phyloP scores from a whole-genome alignment of 2,329 filamentous ascomycete genomes.

The Trichoderma sp. region DNA sequence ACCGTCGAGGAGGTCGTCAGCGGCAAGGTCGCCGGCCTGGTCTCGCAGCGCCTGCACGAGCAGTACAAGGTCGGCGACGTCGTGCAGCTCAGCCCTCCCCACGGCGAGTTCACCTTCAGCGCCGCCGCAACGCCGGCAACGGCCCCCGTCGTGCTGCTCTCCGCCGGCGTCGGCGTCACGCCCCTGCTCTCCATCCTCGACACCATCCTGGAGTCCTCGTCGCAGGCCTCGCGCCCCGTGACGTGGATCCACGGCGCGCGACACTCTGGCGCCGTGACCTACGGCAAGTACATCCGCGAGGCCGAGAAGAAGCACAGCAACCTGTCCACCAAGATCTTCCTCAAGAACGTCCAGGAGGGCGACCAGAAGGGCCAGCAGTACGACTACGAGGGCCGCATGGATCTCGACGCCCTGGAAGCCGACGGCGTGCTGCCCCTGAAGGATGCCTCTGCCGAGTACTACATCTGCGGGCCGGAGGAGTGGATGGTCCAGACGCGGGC shows the following conservation, averaged over 20 bases:
- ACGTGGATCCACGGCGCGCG: slow-evolving; percentile 65
- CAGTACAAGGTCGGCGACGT: slow-evolving; percentile 52
- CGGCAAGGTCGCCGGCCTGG: slow-evolving; percentile 46
- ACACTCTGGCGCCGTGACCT: slow-evolving; percentile 55
- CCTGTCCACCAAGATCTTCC: slow-evolving; percentile 55
- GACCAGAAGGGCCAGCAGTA: slow-evolving; percentile 58
- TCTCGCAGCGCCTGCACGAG: slow-evolving; percentile 57
- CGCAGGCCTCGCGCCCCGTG: slow-evolving; percentile 47
- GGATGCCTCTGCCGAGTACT: slow-evolving; percentile 63
- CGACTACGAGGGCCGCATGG: slow-evolving; percentile 58
- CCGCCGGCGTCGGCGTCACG: slow-evolving; percentile 68
- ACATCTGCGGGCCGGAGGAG: slow-evolving; percentile 66
- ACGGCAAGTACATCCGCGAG: slow-evolving; percentile 54
- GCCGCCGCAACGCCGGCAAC: slow-evolving; percentile 44
- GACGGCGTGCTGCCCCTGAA: slow-evolving; percentile 57
- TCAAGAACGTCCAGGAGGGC: slow-evolving; percentile 49
- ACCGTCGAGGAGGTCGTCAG: slow-evolving; percentile 38
- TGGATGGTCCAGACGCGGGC: slow-evolving; percentile 68
- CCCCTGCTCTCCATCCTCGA: slow-evolving; percentile 67
- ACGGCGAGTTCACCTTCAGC: slow-evolving; percentile 63
- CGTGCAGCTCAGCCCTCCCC: slow-evolving; percentile 57
- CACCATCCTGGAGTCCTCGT: slow-evolving; percentile 42
- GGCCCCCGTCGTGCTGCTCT: slow-evolving; percentile 64
- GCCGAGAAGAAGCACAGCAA: slow-evolving; percentile 42
- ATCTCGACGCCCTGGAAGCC: slow-evolving; percentile 57